Conservation (phyloP, 371 early-diverging fungal species). For the Mucor velutinosus region DNA sequence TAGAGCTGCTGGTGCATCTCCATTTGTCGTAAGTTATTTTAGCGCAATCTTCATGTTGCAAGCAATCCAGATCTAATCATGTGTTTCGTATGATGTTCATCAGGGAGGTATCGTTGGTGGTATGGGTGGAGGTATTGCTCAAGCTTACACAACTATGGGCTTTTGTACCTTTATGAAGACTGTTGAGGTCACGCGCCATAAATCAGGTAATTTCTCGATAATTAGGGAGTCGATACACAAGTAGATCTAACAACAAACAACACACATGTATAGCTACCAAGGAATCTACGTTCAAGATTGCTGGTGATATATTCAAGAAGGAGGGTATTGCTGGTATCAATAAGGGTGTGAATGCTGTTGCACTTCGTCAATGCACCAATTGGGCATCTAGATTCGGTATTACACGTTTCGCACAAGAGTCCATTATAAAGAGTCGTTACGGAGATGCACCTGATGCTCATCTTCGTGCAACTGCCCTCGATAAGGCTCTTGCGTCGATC, state of each 20-base stretch:
- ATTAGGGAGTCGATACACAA: background rate
- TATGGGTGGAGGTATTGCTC: conserved; percentile 88
- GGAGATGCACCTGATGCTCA: conserved; percentile 43
- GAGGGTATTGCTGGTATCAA: conserved; percentile 97
- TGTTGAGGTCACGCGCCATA: conserved; percentile 96
- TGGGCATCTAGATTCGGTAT: conserved; percentile 97
- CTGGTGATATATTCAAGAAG: conserved; percentile 83
- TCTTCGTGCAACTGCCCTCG: conserved; percentile 47
- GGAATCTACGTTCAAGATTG: conserved; percentile 81
- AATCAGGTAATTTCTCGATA: conserved; percentile 52
- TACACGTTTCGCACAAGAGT: conserved; percentile 81
- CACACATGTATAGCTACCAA: conserved; percentile 39
- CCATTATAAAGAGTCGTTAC: conserved; percentile 62
- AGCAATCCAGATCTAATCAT: background rate
- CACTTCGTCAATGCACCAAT: conserved; percentile 91
- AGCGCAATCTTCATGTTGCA: background rate
- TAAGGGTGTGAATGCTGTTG: conserved; percentile 92
- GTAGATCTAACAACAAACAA: conserved; percentile 9
- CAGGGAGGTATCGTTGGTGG: conserved; percentile 90
- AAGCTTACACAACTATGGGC: conserved; percentile 97
- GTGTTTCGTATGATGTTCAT: background rate
- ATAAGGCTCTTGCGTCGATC: conserved; percentile 79
- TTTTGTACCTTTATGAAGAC: conserved; percentile 99
- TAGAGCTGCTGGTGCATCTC: conserved; percentile 59
- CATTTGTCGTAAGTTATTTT: conserved; percentile 47